Conservation (phyloP, 139 green algal genomes). For the Chlamydomonas eustigma region DNA sequence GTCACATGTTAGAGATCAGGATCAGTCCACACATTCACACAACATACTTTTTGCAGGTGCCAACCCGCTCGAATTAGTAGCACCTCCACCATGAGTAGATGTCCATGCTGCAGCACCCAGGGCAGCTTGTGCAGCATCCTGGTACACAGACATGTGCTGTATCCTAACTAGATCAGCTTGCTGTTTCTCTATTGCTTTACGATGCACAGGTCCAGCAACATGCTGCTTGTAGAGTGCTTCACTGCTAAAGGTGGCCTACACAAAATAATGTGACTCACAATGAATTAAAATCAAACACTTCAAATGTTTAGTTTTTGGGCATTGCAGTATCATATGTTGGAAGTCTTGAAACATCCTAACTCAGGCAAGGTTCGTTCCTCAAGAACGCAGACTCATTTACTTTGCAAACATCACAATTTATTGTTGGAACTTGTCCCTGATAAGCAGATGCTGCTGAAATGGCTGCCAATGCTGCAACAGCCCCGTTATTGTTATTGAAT, state of each 20-base stretch:
- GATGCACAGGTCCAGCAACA: slow-evolving; percentile 29
- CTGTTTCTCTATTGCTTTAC: slow-evolving; percentile 19
- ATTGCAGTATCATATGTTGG: no score
- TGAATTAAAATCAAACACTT: no score
- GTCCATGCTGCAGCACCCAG: slow-evolving; percentile 22
- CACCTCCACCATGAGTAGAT: background rate
- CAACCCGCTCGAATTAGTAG: no score
- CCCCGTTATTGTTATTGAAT: background rate
- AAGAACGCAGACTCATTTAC: no score
- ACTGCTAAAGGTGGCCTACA: slow-evolving; percentile 30
- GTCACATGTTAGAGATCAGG: no score
- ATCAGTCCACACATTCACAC: no score
- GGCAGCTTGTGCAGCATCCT: slow-evolving; percentile 18
- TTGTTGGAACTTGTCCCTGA: no score
- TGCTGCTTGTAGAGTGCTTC: slow-evolving; percentile 23
- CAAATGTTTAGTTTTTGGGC: background rate
- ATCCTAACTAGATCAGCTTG: slow-evolving; percentile 3
- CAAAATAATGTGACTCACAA: no score
- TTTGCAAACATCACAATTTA: no score
- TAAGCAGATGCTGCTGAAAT: slow-evolving; percentile 11
- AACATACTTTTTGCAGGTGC: no score
- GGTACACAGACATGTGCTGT: slow-evolving; percentile 20
- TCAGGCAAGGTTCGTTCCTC: no score
- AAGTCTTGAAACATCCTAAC: no score
- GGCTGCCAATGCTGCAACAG: background rate